Base-by-base conservation (phyloP, 768 basidiomycete species). In the Candolleomyces aberdarensis region DNA sequence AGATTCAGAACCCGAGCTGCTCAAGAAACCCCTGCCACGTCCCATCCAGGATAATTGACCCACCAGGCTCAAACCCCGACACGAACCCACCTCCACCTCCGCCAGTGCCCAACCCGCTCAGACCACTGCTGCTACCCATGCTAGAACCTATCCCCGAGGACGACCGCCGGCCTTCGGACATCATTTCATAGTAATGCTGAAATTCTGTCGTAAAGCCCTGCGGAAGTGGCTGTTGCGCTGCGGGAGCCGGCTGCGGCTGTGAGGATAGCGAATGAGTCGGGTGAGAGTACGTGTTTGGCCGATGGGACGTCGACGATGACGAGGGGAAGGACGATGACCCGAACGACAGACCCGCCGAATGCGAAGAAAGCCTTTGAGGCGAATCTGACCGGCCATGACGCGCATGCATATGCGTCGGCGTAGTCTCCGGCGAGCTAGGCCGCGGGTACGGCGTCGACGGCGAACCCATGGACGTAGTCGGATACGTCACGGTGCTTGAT, bases 1-100 rank as follows among this genome's bases (percentile, higher is more conserved):
- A 11, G 51, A 2, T 39, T 55, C 36, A 55, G 36, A 55, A 55
- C 14, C 53, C 53, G 17, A 55, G 53, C 32, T 55, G 53, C 53
- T 55, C 53, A n/a, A 55, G 13, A 41, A 55, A 55, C 53, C 53
- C 53, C 19, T 55, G 53, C 53, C 53, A 55, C 15, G 53, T 55
- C 14, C 53, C 53, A 20, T 55, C 53, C 15, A 55, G 53, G n/a
- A 55, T 40, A 11, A 55, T 13, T 3, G 53, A 39, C 32, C 53
- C 53, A 6, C 11, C 53, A 6, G 53, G 53, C 32, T 55, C 53
- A 41, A 55, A 55, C n/a, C 53, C 53, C 32, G 53, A 36, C 17
- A 55, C 53, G 32, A 55, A 40, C 32, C 53, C 53, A 13, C 26
- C 40, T 17, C 53, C 53, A 31, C 17, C 17, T 7, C 32, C 31